Percentiles rank a stretch among this genome's conserved stretches.
Conservation (phyloP, 176 grass and related monocot genomes). For the Lolium multiflorum region DNA sequence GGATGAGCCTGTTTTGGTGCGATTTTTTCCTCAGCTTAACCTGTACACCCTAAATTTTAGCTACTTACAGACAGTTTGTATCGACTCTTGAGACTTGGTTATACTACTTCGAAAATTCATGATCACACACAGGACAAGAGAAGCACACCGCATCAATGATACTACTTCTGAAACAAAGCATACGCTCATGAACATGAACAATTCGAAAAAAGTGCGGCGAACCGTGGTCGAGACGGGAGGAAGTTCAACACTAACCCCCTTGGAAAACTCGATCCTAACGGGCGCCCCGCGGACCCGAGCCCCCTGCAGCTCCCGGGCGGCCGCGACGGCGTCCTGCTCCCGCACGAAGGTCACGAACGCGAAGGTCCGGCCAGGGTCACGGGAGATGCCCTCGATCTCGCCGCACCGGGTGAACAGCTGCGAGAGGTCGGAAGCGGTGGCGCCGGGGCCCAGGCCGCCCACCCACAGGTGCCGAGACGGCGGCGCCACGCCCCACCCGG, state of each 20-base stretch:
- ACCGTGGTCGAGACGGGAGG: slow-evolving; percentile 37
- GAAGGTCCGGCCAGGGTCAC: slow-evolving; percentile 66
- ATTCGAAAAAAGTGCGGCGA: slow-evolving; percentile 29
- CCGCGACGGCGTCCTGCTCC: slow-evolving; percentile 65
- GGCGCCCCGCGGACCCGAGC: slow-evolving; percentile 53
- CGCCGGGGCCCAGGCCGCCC: slow-evolving; percentile 61
- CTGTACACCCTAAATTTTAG: slow-evolving; percentile 33
- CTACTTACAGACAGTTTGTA: not conserved
- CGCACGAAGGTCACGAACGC: slow-evolving; percentile 78
- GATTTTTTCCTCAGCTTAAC: not conserved
- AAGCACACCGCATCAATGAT: slow-evolving; percentile 20
- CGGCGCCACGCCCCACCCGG: slow-evolving; percentile 72
- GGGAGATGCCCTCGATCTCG: slow-evolving; percentile 61
- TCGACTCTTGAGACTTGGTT: slow-evolving; percentile 30
- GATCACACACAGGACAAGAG: not conserved
- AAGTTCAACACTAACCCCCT: slow-evolving; percentile 95
- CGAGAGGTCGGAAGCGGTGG: slow-evolving; percentile 57
- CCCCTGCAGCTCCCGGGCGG: slow-evolving; percentile 71
- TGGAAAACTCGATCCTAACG: slow-evolving; percentile 97
- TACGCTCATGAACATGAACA: slow-evolving; percentile 17
- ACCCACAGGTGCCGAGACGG: slow-evolving; percentile 93
- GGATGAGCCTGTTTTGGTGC: not conserved
- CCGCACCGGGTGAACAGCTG: slow-evolving; percentile 76
- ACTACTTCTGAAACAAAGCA: slow-evolving; percentile 35
- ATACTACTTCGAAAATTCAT: not conserved